phyloP scores from a whole-genome alignment of 2,329 filamentous ascomycete genomes.

The Domatiomyces catenatus region DNA sequence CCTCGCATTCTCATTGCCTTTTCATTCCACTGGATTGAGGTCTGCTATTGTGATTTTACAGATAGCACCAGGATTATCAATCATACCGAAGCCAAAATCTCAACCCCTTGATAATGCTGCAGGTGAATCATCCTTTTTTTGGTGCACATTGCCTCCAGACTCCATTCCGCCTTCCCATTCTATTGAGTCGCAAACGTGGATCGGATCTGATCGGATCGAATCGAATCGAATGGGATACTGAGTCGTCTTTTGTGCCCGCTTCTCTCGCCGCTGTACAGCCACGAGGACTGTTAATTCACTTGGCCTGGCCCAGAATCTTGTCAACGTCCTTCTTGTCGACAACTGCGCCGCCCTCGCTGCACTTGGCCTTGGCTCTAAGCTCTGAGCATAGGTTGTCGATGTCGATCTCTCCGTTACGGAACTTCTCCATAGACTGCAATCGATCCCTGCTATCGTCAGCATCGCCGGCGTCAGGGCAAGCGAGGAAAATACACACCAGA shows the following conservation, averaged over 20 bases:
- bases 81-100: background rate
- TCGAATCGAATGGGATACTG: background rate
- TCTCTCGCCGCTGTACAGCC: background rate
- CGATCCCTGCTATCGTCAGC: constrained; percentile 53
- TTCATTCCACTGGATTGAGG: too few species aligned
- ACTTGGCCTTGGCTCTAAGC: constrained; percentile 88
- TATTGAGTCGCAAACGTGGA: background rate
- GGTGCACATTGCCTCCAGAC: too few species aligned
- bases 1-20: too few species aligned
- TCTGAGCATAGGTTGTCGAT: constrained; percentile 86
- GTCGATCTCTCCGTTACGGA: constrained; percentile 81
- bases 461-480: background rate
- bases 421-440: constrained; percentile 70
- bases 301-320: constrained; percentile 42
- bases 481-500: constrained; percentile 54
- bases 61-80: background rate
- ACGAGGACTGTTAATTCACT: background rate
- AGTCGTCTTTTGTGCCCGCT: background rate
- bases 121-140: background rate
- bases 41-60: background rate
- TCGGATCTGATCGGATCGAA: background rate
- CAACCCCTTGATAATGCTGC: background rate
- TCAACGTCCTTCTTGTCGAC: constrained; percentile 84
- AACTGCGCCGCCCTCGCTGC: constrained; percentile 73
- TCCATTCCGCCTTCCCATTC: background rate